Base-by-base conservation (phyloP, 163 green algal species). In the Scenedesmus sp. region DNA sequence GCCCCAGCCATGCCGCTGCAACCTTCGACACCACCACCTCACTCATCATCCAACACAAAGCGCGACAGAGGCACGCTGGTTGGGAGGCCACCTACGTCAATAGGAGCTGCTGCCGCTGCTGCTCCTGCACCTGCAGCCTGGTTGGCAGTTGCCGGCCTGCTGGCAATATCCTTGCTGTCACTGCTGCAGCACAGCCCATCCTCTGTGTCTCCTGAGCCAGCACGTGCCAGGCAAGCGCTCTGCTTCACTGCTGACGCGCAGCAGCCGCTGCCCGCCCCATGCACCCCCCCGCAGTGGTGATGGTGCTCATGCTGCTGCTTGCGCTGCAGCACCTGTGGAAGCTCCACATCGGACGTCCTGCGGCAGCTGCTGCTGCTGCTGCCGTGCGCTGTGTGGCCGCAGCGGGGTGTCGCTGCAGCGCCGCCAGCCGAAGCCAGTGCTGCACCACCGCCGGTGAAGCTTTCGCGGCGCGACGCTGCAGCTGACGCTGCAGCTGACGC, bases 41-140 rank as follows among this genome's bases (percentile, higher is more conserved):
- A 76, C 4, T 76, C 73, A 49, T 83, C 73, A 15, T 83, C 73
- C 37, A 83, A 37, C 73, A 83, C 73, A 83, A 83, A 49, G 37
- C 53, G 73, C 30, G 73, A 46, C 33, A 82, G 37, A 46, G 73
- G 73, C 73, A 49, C 73, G 37, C 65, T 40, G 26, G 65, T 76
- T 40, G 6, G 30, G 9, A 76, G 65, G 30, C 56, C 56, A 33
- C 20, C 1, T 16, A 20, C 56, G 7, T 76, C 30, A 16, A 18
- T 2, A 76, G 30, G 2, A 40, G 30, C 30, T 37, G 30, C 65
- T 76, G 65, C 30, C 20, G 30, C 65, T 37, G 65, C 30, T 56
- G 49, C 49, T 35, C 22, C 59, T 35, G 59, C 59, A 72, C 22
- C 59, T 35, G 59, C 59, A 72, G 59, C 59, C 24, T 72, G 33